A percentile compares a stretch with the other conserved stretches of the same genome.
These are phyloP conservation scores for Irpex lacteus DNA, from an alignment of 1,284 basidiomycete genomes.

Conservation along the genomic window DNA sequence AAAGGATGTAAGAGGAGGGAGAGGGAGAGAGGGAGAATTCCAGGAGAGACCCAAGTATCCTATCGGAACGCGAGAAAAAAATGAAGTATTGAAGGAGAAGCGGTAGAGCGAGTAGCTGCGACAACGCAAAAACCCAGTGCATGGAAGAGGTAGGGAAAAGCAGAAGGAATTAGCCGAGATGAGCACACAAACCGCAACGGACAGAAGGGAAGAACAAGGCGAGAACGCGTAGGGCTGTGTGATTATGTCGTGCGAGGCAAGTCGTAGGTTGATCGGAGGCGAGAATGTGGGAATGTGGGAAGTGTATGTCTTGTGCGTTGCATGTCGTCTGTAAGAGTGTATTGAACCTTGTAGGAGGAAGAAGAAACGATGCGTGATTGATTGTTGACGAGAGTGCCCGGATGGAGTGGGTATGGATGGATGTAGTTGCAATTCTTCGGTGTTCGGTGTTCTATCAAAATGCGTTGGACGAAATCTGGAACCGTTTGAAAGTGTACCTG, in stretches of 20 bases:
- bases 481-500: conserved; percentile 84
- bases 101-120: neutral
- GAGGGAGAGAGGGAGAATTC: neutral
- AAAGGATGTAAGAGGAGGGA: neutral
- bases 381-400: neutral
- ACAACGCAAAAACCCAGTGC: neutral
- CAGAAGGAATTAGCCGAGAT: neutral
- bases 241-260: neutral
- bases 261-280: neutral
- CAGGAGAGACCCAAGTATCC: neutral
- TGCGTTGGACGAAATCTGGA: conserved; percentile 43
- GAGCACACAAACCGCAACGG: neutral
- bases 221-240: no score
- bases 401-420: neutral
- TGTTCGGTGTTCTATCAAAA: conserved; percentile 24
- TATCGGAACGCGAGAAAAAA: neutral
- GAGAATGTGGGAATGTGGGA: neutral
- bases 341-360: neutral
- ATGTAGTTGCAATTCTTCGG: neutral
- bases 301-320: neutral
- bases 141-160: neutral
- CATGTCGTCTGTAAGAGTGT: neutral
- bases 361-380: neutral
- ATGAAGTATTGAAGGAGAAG: neutral
- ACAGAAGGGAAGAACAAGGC: neutral